Evolutionary conservation across 495 filamentous ascomycete genomes (phyloP), one percentile per base, ranked within the genome.

Genomic region (Tuber borchii): DNA sequence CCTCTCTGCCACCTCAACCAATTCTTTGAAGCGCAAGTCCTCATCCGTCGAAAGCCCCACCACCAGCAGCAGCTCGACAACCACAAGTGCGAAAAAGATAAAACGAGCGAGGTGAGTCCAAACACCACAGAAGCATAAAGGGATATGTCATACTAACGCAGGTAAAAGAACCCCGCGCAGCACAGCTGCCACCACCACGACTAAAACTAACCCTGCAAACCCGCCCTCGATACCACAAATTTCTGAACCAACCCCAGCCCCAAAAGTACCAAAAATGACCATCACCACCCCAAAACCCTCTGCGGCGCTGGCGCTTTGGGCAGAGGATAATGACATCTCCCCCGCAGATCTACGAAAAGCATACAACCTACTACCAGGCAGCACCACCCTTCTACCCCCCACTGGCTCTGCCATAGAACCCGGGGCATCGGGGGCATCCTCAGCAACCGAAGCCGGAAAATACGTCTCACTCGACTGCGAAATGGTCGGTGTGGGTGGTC

Each of bases 381-480:
- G 77, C 75, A 85, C 80, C 73, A 74, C 82, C 3, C 68, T 85
- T 34, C 68, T 14, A 71, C 51, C 71, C 69, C 73, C 80, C 34
- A 76, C 72, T 45, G 71, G 73, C 70, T 39, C 70, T 42, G 37
- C 45, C 77, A 12, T 51, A n/a, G 48, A n/a, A 22, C n/a, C 10
- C 10, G 22, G 14, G 75, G 19, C 73, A 78, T 12, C 65, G 70
- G 20, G 72, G 73, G 8, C 71, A 75, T 12, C 76, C 79, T 80
- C 3, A 85, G 87, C 40, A 89, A 91, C 83, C 84, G 88, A 91
- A 69, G 82, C 91, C 69, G 94, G 94, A 72, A 95, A 93, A 87
- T 98, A 95, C 82, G 83, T 99, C 69, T 91, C 93, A 46, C 88
- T 99, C 69, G 96, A 99, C 86, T 98, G 95, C 84, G 95, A 99